phyloP scores from a whole-genome alignment of 176 grass and related monocot species.

The Aegilops sharonensis region DNA sequence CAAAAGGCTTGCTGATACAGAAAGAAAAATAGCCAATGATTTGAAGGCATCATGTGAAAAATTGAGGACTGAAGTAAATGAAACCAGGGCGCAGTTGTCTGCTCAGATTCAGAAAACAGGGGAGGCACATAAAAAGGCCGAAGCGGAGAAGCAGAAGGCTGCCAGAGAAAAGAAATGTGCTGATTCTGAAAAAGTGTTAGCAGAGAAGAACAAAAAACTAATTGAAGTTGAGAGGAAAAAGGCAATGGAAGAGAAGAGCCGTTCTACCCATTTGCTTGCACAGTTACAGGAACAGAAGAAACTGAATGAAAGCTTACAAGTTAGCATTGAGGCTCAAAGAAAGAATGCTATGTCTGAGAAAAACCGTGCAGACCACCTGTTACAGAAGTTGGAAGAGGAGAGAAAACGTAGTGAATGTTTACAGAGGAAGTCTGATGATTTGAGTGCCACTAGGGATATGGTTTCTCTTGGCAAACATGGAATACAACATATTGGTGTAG shows the following conservation, averaged over 20 bases:
- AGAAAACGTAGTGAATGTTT: conserved; percentile 45
- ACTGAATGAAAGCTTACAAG: conserved; percentile 43
- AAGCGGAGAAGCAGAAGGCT: conserved; percentile 73
- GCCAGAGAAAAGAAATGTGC: conserved; percentile 66
- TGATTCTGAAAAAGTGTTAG: conserved; percentile 53
- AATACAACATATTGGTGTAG: conserved; percentile 1
- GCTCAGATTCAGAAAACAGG: conserved; percentile 46
- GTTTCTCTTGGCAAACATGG: conserved; percentile 37
- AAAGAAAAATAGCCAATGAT: conserved; percentile 60
- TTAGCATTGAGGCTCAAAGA: conserved; percentile 44
- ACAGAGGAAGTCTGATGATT: conserved; percentile 39
- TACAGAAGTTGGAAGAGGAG: conserved; percentile 66
- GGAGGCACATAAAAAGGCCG: conserved; percentile 42
- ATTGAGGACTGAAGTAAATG: conserved; percentile 65
- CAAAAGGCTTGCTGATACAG: conserved; percentile 54
- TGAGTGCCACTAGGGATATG: conserved; percentile 14
- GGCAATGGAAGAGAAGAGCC: conserved; percentile 47
- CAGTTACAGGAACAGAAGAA: conserved; percentile 76
- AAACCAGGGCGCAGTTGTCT: conserved; percentile 48
- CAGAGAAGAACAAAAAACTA: conserved; percentile 56
- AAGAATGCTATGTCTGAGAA: conserved; percentile 42
- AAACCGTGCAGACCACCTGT: conserved; percentile 41
- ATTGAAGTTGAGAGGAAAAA: conserved; percentile 61
- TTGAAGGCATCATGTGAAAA: conserved; percentile 58
- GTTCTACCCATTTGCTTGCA: conserved; percentile 47